Conservation (phyloP, 2,329 filamentous ascomycete species). For the Talaromyces pinophilus region DNA sequence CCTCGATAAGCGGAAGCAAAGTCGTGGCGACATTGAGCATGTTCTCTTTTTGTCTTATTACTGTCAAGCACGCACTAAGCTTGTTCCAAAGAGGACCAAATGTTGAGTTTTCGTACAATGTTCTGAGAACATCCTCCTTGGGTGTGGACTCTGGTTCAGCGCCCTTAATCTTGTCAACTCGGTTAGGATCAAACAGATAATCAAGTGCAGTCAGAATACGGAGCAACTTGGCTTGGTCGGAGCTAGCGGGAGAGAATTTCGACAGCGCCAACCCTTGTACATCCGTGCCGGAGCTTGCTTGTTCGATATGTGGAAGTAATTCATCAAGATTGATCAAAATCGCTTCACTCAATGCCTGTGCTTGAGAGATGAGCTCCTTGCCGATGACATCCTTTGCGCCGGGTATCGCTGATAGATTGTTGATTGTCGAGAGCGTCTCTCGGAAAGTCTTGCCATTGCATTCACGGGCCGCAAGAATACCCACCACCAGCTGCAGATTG, state of each 20-base stretch:
- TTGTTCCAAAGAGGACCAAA: constrained; percentile 92
- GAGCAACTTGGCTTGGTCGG: constrained; percentile 93
- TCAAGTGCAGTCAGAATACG: constrained; percentile 91
- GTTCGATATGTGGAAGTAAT: constrained; percentile 80
- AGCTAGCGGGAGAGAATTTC: constrained; percentile 94
- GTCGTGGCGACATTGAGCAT: constrained; percentile 98
- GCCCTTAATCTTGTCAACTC: constrained; percentile 54
- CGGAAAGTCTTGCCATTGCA: constrained; percentile 98
- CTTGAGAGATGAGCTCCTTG: constrained; percentile 86
- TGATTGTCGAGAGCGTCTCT: constrained; percentile 97
- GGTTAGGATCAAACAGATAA: constrained; percentile 86
- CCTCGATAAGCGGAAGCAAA: constrained; percentile 88
- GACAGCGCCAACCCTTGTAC: constrained; percentile 91
- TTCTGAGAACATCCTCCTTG: constrained; percentile 82
- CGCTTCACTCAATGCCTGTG: constrained; percentile 77
- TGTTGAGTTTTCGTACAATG: constrained; percentile 85
- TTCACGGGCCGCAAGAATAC: constrained; percentile 92
- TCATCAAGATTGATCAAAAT: constrained; percentile 84
- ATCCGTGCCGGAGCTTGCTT: constrained; percentile 85
- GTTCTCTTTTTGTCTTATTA: constrained; percentile 87
- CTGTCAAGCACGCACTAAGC: constrained; percentile 81
- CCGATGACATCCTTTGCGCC: constrained; percentile 88
- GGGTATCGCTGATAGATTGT: constrained; percentile 91
- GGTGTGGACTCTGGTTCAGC: constrained; percentile 60
- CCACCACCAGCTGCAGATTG: constrained; percentile 91